phyloP scores from a whole-genome alignment of 2,329 filamentous ascomycete genomes.

The Zasmidium citrigriseum region DNA sequence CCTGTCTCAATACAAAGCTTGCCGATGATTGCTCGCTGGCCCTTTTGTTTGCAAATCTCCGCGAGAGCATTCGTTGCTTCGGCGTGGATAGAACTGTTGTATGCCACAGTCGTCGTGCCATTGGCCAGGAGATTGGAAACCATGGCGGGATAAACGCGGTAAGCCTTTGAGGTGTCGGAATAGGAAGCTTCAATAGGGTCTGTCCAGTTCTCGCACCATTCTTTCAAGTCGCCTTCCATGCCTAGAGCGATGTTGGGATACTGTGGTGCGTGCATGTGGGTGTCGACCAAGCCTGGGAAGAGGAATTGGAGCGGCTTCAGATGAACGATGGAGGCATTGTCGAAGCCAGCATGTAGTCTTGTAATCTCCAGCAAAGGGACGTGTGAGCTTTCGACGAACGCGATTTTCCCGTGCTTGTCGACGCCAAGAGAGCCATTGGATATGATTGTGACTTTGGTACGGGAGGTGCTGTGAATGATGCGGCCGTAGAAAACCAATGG shows the following conservation, averaged over 20 bases:
- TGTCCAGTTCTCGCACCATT: constrained; percentile 57
- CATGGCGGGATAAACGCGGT: constrained; percentile 49
- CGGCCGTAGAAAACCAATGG: constrained; percentile 17
- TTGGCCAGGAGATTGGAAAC: constrained; percentile 62
- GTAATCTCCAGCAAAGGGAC: background rate
- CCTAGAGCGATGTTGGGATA: constrained; percentile 50
- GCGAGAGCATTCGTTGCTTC: constrained; percentile 60
- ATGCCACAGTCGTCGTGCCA: constrained; percentile 63
- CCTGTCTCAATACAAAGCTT: constrained; percentile 64
- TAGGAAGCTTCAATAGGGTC: constrained; percentile 46
- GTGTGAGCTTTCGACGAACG: constrained; percentile 3
- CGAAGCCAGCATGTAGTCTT: constrained; percentile 1
- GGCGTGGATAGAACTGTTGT: constrained; percentile 60
- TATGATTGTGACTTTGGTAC: constrained; percentile 18
- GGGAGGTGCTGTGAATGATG: constrained; percentile 17
- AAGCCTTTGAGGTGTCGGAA: constrained; percentile 42
- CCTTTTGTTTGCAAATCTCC: constrained; percentile 53
- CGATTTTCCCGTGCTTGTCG: constrained; percentile 12
- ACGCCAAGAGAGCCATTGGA: constrained; percentile 15
- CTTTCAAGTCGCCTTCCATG: constrained; percentile 38
- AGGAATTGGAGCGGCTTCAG: constrained; percentile 53
- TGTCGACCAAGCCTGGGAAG: constrained; percentile 65
- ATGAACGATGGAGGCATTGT: constrained; percentile 25
- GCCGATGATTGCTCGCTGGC: constrained; percentile 63
- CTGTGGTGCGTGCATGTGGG: constrained; percentile 67